These are phyloP conservation scores for Linum lewisii DNA, from an alignment of 345 rosid species.

Conservation along the genomic window DNA sequence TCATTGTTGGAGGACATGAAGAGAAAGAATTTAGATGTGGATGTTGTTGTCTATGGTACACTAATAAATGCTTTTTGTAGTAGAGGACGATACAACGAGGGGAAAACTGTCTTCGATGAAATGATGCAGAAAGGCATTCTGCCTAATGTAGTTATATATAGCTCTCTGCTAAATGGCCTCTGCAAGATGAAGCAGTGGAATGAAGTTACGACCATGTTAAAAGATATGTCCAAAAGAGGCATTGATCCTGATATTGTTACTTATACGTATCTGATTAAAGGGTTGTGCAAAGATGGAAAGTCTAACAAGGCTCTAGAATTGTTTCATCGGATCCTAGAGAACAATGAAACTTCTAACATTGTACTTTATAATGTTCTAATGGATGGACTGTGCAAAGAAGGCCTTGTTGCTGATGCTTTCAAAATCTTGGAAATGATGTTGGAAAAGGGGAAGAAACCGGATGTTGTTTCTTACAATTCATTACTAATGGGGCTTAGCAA, in stretches of 20 bases:
- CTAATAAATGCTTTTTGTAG: conserved; percentile 27
- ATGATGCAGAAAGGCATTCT: conserved; percentile 35
- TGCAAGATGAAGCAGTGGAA: conserved; percentile 40
- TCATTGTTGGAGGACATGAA: conserved; percentile 33
- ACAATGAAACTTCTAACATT: conserved; percentile 34
- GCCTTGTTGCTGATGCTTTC: conserved; percentile 40
- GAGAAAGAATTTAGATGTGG: conserved; percentile 31
- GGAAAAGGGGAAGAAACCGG: conserved; percentile 43
- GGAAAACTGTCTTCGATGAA: conserved; percentile 35
- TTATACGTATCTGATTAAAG: conserved; percentile 40
- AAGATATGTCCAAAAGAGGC: conserved; percentile 37
- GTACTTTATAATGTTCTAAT: conserved; percentile 50
- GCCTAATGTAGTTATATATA: conserved; percentile 34
- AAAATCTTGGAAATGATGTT: conserved; percentile 41
- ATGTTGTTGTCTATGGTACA: conserved; percentile 29
- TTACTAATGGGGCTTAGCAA: conserved; percentile 45
- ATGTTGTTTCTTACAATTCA: conserved; percentile 43
- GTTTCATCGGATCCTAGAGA: conserved; percentile 38
- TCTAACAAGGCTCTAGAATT: conserved; percentile 43
- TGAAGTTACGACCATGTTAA: conserved; percentile 32
- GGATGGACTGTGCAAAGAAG: conserved; percentile 48
- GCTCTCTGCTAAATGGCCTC: conserved; percentile 33
- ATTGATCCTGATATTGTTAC: conserved; percentile 40
- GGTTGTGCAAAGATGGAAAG: conserved; percentile 45
- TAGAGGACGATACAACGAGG: conserved; percentile 28